Evolutionary conservation across 208 protist genomes (phyloP).

Genomic region (Naegleria lovaniensis): DNA sequence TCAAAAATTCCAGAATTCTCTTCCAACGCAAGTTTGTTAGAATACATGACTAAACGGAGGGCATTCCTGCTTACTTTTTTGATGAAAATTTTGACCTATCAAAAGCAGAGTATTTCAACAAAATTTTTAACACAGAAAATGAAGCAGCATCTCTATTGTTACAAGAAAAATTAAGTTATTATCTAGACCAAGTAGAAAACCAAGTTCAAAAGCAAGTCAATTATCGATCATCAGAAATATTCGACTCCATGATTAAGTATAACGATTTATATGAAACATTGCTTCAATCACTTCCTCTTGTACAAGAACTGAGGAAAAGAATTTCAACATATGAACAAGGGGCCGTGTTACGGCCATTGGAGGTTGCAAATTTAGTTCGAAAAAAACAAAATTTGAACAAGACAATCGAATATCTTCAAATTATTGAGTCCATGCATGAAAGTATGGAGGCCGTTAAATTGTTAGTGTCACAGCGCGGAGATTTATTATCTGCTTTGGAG

Average conservation of each 20-base stretch:
- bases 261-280: not conserved
- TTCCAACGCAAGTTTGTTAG: not conserved
- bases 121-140: not conserved
- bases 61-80: not conserved
- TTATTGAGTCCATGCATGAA: not conserved
- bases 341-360: not conserved
- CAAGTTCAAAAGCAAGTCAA: not conserved
- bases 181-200: constrained; percentile 3
- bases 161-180: not conserved
- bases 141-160: not conserved
- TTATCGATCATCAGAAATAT: not conserved
- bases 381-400: not conserved
- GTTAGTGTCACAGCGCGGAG: not conserved
- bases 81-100: not conserved
- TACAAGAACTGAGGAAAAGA: not conserved
- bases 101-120: not conserved
- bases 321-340: not conserved
- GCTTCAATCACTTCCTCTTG: not conserved
- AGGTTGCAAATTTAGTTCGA: not conserved
- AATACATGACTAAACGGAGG: not conserved
- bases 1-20: too few species aligned
- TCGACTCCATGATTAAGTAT: not conserved
- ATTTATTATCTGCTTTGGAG: not conserved
- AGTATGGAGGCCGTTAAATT: not conserved
- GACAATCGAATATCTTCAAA: not conserved